These are phyloP conservation scores for Fusarium sp. DNA, from an alignment of 2,329 filamentous ascomycete species.

Conservation along the genomic window DNA sequence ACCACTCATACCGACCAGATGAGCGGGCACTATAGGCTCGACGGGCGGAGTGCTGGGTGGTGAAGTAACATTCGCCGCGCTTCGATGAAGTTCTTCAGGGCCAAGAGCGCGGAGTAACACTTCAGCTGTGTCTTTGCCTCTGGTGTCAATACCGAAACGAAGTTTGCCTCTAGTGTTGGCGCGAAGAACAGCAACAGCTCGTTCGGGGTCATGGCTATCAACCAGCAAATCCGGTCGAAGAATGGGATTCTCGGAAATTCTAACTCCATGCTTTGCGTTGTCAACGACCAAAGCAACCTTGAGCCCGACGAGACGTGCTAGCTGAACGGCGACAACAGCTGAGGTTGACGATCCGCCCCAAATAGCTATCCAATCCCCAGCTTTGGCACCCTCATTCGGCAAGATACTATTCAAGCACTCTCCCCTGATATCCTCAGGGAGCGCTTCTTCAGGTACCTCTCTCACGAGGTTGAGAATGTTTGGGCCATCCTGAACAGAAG, in stretches of 20 bases:
- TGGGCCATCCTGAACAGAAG: constrained; percentile 60
- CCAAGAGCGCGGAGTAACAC: constrained; percentile 56
- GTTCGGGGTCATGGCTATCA: constrained; percentile 71
- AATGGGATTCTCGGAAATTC: constrained; percentile 58
- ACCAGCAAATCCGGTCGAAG: constrained; percentile 70
- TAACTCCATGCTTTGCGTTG: constrained; percentile 70
- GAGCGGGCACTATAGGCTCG: constrained; percentile 49
- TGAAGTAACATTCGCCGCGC: constrained; percentile 41
- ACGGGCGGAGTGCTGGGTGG: constrained; percentile 51
- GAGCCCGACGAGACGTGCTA: constrained; percentile 73
- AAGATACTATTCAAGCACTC: constrained; percentile 70
- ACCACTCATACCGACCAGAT: constrained; percentile 74
- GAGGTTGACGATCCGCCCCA: constrained; percentile 81
- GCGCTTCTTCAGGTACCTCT: constrained; percentile 52
- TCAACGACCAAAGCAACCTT: constrained; percentile 74
- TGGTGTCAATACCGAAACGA: constrained; percentile 75
- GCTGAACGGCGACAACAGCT: constrained; percentile 71
- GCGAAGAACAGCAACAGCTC: constrained; percentile 72
- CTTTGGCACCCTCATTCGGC: constrained; percentile 60
- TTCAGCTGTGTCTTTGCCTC: constrained; percentile 70
- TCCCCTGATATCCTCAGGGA: constrained; percentile 68
- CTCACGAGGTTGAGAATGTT: constrained; percentile 65
- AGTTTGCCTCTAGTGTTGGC: constrained; percentile 65
- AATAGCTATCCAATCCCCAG: constrained; percentile 76
- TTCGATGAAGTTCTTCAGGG: constrained; percentile 54